Conservation (phyloP, 352 stramenopile genomes). For the Phytopythium montanum region DNA sequence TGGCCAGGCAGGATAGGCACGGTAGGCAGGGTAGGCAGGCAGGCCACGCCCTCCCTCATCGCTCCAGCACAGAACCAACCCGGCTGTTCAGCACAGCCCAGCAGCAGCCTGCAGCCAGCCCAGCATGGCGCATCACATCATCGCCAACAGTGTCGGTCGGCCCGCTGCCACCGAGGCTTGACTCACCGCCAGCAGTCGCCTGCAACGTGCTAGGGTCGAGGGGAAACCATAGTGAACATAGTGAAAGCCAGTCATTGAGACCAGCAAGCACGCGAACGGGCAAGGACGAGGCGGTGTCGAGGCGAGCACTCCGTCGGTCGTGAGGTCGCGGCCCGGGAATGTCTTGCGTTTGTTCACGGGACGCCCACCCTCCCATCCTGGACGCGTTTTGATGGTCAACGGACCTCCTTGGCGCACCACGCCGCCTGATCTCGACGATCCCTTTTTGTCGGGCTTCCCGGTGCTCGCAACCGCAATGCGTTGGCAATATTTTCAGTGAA, state of each 20-base stretch:
- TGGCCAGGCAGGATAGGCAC: no score
- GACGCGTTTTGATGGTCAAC: conserved; percentile 3
- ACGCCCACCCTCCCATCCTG: background rate
- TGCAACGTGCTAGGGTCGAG: background rate
- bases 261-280: background rate
- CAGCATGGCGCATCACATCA: background rate
- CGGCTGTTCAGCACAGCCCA: background rate
- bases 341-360: background rate
- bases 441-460: background rate
- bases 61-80: background rate
- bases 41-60: no score
- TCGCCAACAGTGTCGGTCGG: background rate
- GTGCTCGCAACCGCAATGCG: background rate
- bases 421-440: background rate
- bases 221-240: background rate
- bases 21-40: no score
- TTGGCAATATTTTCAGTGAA: no score
- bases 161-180: background rate
- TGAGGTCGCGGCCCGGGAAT: background rate
- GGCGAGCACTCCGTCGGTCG: background rate
- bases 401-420: background rate
- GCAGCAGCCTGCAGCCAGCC: no score
- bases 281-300: background rate
- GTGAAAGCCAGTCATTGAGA: background rate
- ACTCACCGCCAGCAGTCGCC: background rate